These are phyloP conservation scores for Thraustotheca clavata DNA, from an alignment of 352 stramenopile species.

Conservation along the genomic window DNA sequence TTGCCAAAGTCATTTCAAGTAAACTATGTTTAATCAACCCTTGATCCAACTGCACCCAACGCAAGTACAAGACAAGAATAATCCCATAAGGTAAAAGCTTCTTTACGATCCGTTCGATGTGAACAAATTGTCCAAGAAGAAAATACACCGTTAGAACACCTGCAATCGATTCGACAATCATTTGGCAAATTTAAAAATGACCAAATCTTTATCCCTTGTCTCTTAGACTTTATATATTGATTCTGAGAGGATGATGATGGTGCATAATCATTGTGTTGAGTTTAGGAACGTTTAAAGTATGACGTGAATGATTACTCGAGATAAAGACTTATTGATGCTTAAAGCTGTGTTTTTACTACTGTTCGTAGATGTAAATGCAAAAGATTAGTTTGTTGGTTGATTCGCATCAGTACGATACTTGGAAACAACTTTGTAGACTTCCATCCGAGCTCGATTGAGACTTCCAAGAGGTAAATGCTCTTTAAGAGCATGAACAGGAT, in stretches of 20 bases:
- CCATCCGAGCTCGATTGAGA: background rate
- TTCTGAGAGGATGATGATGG: background rate
- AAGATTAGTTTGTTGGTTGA: too few species aligned
- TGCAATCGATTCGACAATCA: background rate
- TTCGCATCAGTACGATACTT: too few species aligned
- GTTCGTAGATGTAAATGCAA: too few species aligned
- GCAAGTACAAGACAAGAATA: background rate
- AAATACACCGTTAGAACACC: background rate
- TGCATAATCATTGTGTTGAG: background rate
- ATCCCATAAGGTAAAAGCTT: background rate
- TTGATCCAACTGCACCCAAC: background rate
- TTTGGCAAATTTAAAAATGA: background rate
- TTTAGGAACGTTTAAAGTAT: too few species aligned
- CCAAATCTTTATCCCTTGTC: background rate
- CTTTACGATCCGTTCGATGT: conserved; percentile 4
- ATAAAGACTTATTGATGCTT: too few species aligned
- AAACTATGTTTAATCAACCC: background rate
- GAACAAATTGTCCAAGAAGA: conserved; percentile 5
- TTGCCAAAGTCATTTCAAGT: background rate
- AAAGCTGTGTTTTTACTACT: too few species aligned
- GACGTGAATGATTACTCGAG: too few species aligned
- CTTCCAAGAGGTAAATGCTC: background rate
- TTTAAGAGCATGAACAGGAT: background rate
- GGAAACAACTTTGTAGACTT: too few species aligned
- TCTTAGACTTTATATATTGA: background rate